Percentiles rank a stretch among this genome's conserved stretches.
Conservation (phyloP, 2,329 filamentous ascomycete species). For the Parastagonospora avenae region DNA sequence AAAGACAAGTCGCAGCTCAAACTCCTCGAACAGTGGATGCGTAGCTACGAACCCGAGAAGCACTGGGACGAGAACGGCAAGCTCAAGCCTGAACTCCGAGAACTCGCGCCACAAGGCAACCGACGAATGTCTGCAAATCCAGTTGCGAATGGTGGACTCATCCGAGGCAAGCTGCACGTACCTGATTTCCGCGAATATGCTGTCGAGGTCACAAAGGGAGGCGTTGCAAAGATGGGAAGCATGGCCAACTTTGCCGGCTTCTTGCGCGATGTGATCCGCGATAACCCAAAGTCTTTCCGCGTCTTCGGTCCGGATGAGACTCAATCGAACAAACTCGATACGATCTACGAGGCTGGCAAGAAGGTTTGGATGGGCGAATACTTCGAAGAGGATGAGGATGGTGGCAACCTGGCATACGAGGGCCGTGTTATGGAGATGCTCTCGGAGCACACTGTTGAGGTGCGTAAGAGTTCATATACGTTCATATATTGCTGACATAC, state of each 20-base stretch:
- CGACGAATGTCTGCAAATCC: constrained; percentile 79
- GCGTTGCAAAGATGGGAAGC: constrained; percentile 61
- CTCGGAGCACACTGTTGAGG: constrained; percentile 80
- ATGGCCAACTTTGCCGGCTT: constrained; percentile 74
- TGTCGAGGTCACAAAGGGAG: constrained; percentile 66
- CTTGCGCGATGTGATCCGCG: constrained; percentile 69
- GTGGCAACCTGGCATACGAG: constrained; percentile 70
- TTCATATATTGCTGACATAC: constrained; percentile 8
- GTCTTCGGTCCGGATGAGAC: constrained; percentile 82
- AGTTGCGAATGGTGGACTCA: constrained; percentile 71
- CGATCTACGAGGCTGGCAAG: constrained; percentile 74
- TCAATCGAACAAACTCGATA: constrained; percentile 76
- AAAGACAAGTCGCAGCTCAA: constrained; percentile 70
- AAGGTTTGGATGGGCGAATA: constrained; percentile 83
- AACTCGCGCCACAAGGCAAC: constrained; percentile 67
- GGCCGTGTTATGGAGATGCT: constrained; percentile 84
- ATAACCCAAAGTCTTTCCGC: constrained; percentile 72
- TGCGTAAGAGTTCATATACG: constrained; percentile 8
- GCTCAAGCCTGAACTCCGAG: constrained; percentile 66
- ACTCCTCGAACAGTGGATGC: constrained; percentile 77
- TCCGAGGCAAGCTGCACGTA: constrained; percentile 70
- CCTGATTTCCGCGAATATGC: constrained; percentile 73
- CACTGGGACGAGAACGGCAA: constrained; percentile 69
- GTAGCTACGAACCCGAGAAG: constrained; percentile 73
- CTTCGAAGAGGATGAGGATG: constrained; percentile 75